Evolutionary conservation across 2,329 filamentous ascomycete genomes (phyloP), one percentile per base, ranked within the genome.

Genomic region (Colletotrichum theobromicola): DNA sequence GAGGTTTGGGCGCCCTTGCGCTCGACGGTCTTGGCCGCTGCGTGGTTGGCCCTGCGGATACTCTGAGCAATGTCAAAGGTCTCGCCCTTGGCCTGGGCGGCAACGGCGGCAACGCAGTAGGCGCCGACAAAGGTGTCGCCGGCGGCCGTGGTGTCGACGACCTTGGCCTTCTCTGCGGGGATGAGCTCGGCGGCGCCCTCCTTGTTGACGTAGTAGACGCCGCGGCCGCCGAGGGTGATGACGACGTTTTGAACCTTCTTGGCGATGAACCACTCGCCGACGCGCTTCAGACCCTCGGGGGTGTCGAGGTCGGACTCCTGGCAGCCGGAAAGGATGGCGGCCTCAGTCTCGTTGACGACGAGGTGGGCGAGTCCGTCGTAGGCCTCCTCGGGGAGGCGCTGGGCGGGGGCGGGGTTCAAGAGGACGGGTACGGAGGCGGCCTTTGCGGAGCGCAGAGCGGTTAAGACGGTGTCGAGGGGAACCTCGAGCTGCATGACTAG

Each of bases 51-150:
- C 2, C 91, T 92, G 70, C 85, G 78, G 69, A 87, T 81, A 32
- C 93, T 92, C 2, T 87, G 86, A 73, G 89, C 89, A 58, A 94
- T 88, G 72, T 90, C 87, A 72, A 91, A 90, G 15, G 72, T 75
- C 15, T 71, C 79, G 30, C 74, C 79, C 32, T 70, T 77, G 57
- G 74, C 76, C 42, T 77, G 78, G n/a, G 81, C 81, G 67, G 81
- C 88, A 50, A 94, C 94, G 34, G 93, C 89, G 72, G 92, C 90
- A 30, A 97, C 90, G 4, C 95, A 94, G 82, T 98, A 98, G 26
- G 92, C 94, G 3, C 97, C 96, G 7, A 97, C 94, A 85, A 98
- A 98, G 0, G 96, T 98, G 83, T 98, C 96, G 0, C 96, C 96
- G 7, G 97, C 97, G 2, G 94, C 96, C 9, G 96, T 98, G 2